phyloP scores from a whole-genome alignment of 2,329 filamentous ascomycete species.

The Neurospora crassa region DNA sequence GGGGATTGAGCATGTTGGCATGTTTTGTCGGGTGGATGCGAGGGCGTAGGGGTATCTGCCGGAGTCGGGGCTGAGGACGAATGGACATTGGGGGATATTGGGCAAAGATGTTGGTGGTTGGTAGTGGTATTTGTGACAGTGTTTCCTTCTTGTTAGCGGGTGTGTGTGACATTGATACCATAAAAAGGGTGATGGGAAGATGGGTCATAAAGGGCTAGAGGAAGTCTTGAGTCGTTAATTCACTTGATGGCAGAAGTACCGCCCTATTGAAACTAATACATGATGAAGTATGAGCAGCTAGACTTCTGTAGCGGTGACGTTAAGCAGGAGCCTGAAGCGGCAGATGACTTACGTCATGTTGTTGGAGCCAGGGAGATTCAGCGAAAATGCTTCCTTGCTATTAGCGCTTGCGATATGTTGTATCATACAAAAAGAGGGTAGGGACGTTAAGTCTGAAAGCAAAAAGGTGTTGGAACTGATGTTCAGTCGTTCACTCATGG shows the following conservation, averaged over 20 bases:
- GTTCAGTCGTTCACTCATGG: neutral
- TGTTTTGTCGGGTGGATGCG: slow-evolving; percentile 51
- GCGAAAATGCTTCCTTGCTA: neutral
- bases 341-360: too few relatives aligned
- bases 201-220: neutral
- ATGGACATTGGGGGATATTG: neutral
- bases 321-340: neutral
- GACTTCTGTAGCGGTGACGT: neutral
- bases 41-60: slow-evolving; percentile 1
- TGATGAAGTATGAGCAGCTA: neutral
- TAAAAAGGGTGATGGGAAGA: neutral
- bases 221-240: neutral
- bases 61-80: neutral
- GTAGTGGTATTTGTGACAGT: neutral
- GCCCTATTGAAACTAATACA: neutral
- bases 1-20: slow-evolving; percentile 75
- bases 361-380: neutral
- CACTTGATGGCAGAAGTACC: neutral
- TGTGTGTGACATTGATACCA: neutral
- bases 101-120: neutral
- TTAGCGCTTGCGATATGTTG: neutral
- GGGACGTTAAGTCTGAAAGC: neutral
- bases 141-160: neutral
- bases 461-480: neutral
- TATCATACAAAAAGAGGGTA: neutral